These are phyloP conservation scores for Metarhizium robertsii DNA, from an alignment of 2,329 filamentous ascomycete genomes.

Conservation along the genomic window DNA sequence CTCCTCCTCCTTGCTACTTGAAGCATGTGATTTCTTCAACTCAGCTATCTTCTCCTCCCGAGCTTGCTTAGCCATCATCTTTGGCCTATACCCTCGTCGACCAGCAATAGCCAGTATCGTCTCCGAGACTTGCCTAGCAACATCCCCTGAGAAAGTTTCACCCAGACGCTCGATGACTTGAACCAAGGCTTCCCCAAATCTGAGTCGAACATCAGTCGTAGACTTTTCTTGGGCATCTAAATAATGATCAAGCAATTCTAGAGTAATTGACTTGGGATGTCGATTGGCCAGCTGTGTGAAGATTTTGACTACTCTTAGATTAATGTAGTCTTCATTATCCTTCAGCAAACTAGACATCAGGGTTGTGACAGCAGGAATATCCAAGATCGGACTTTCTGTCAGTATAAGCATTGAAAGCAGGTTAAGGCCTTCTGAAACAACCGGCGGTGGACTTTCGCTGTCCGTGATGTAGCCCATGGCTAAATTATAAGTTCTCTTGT, in stretches of 20 bases:
- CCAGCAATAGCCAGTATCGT: slow-evolving; percentile 55
- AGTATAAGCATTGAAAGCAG: slow-evolving; percentile 49
- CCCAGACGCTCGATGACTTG: slow-evolving; percentile 55
- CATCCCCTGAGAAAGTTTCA: slow-evolving; percentile 43
- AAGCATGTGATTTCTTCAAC: slow-evolving; percentile 32
- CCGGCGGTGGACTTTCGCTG: slow-evolving; percentile 52
- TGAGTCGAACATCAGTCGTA: slow-evolving; percentile 52
- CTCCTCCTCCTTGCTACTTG: slow-evolving; percentile 37
- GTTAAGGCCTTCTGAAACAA: slow-evolving; percentile 56
- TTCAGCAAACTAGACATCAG: slow-evolving; percentile 55
- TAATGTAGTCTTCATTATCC: slow-evolving; percentile 63
- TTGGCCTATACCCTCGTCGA: slow-evolving; percentile 50
- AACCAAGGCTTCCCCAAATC: slow-evolving; percentile 58
- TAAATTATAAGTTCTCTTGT: slow-evolving; percentile 51
- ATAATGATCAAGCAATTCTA: slow-evolving; percentile 58
- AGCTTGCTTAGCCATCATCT: slow-evolving; percentile 47
- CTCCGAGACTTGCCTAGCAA: slow-evolving; percentile 42
- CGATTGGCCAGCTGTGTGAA: slow-evolving; percentile 51
- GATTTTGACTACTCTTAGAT: slow-evolving; percentile 56
- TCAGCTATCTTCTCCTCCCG: slow-evolving; percentile 39
- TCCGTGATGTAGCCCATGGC: slow-evolving; percentile 56
- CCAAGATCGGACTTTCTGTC: slow-evolving; percentile 46
- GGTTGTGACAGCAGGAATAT: slow-evolving; percentile 56
- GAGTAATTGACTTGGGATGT: slow-evolving; percentile 52
- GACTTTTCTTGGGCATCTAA: slow-evolving; percentile 51